Evolutionary conservation across 2,329 filamentous ascomycete genomes (phyloP).

Genomic region (Ceratocystiopsis sp.): DNA sequence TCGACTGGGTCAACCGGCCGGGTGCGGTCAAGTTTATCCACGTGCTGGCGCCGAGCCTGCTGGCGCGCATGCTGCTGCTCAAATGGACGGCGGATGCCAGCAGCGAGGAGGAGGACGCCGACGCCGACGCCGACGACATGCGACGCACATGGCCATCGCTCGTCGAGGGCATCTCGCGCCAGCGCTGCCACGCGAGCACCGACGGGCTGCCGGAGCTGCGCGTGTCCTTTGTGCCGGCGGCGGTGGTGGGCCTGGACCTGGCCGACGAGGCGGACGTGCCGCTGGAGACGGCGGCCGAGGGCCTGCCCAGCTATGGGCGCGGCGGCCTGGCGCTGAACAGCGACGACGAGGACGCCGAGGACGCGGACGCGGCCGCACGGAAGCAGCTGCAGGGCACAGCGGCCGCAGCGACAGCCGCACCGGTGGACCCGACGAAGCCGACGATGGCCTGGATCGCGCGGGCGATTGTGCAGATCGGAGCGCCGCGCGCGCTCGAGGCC

Average conservation of each 20-base stretch:
- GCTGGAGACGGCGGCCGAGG: too few relatives aligned
- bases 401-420: slow-evolving; percentile 3
- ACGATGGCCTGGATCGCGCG: slow-evolving; percentile 55
- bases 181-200: slow-evolving; percentile 53
- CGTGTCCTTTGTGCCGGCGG: slow-evolving; percentile 57
- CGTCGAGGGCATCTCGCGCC: slow-evolving; percentile 49
- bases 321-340: slow-evolving; percentile 43
- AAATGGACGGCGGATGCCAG: slow-evolving; percentile 1
- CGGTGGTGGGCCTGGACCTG: slow-evolving; percentile 64
- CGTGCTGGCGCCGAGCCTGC: slow-evolving; percentile 58
- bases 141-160: slow-evolving; percentile 16
- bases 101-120: slow-evolving; percentile 8
- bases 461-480: slow-evolving; percentile 43
- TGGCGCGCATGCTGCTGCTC: slow-evolving; percentile 36
- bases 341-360: slow-evolving; percentile 39
- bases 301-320: slow-evolving; percentile 27
- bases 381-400: not conserved
- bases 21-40: slow-evolving; percentile 77
- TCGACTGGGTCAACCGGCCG: slow-evolving; percentile 66
- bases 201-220: slow-evolving; percentile 65
- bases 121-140: not conserved
- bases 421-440: slow-evolving; percentile 47
- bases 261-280: slow-evolving; percentile 38
- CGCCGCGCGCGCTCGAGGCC: slow-evolving; percentile 45
- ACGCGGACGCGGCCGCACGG: slow-evolving; percentile 14